Percentiles rank a stretch among this genome's conserved stretches.
phyloP scores from a whole-genome alignment of 1,139 yeast species.

The Blastobotrys ciferrii region DNA sequence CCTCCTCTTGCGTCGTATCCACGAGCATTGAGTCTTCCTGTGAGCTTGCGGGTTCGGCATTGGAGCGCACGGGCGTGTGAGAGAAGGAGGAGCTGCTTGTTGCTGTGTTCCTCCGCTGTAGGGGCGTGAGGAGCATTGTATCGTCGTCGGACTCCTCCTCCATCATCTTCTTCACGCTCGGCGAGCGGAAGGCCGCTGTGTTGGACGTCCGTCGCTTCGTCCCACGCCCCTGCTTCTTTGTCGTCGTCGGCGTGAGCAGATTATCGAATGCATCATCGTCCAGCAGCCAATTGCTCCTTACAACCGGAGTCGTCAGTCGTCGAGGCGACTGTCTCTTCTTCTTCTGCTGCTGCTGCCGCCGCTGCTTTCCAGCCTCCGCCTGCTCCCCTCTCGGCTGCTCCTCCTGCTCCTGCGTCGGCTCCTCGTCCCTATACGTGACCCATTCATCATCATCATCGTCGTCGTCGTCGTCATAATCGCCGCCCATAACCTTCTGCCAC shows the following conservation, averaged over 20 bases:
- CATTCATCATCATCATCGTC: not conserved
- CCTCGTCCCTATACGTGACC: not conserved
- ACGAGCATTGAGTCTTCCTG: too few relatives aligned
- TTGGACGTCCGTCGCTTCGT: too few relatives aligned
- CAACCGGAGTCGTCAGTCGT: not conserved
- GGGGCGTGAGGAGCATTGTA: conserved; percentile 3
- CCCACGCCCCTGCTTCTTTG: too few relatives aligned
- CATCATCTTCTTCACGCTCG: not conserved
- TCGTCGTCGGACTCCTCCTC: conserved; percentile 6
- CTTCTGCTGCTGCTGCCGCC: not conserved
- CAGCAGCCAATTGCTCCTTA: not conserved
- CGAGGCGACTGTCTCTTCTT: not conserved
- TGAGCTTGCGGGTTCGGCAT: too few relatives aligned
- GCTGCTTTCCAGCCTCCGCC: conserved; percentile 2
- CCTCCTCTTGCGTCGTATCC: too few relatives aligned
- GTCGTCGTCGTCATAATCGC: not conserved
- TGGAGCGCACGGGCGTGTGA: not conserved
- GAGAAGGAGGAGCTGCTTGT: too few relatives aligned
- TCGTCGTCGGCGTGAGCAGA: conserved; percentile 13
- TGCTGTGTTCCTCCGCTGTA: not conserved
- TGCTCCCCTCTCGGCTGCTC: not conserved
- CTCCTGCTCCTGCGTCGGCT: not conserved
- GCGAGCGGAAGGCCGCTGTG: not conserved
- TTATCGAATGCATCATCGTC: conserved; percentile 19
- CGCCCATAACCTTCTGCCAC: conserved; percentile 7